Base-by-base conservation (phyloP, 805 yeast species). In the Monosporozyma siamensis region DNA sequence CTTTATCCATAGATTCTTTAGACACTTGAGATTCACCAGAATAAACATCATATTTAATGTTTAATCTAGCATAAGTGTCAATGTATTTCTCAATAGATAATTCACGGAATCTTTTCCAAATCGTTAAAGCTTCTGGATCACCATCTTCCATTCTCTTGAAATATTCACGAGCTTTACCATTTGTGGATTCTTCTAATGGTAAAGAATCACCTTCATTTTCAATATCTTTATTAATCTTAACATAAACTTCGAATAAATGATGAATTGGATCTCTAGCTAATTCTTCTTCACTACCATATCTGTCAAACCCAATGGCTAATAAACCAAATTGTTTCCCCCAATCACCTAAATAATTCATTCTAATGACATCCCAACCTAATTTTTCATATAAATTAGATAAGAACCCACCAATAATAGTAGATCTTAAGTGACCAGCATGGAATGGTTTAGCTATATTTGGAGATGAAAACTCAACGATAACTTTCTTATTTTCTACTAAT, bases 251-350 rank as follows among this genome's bases (percentile, higher is more conserved):
- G 58, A 88, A 90, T 61, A 90, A 73, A 64, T 90, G 98, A 67
- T 87, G 79, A 61, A 90, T 89, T 44, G 98, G 97, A 63, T 92
- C 90, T 38, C 58, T 56, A 43, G 67, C 69, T 48, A 90, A 72
- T 41, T 68, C 68, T 57, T 80, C 83, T 59, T 82, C 94, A 49
- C 73, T 66, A 35, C 98, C 98, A 60, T 83, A 90, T 57, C 75
- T 78, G 43, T 77, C 75, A 65, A 82, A 90, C 30, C 96, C 98
- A 48, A 92, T 82, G 21, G 97, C 98, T 52, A 90, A 73, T 37
- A 90, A 63, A 65, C 98, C 98, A 59, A 90, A 90, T 70, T 90
- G 98, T 68, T 92, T 90, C 40, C 98, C 98, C 97, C 98, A 90
- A 69, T 90, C 98, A 56, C 98, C 98, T 50, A 90, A 72, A 66